Evolutionary conservation across 2,329 filamentous ascomycete species (phyloP).

Genomic region (Elsinoe ampelina): DNA sequence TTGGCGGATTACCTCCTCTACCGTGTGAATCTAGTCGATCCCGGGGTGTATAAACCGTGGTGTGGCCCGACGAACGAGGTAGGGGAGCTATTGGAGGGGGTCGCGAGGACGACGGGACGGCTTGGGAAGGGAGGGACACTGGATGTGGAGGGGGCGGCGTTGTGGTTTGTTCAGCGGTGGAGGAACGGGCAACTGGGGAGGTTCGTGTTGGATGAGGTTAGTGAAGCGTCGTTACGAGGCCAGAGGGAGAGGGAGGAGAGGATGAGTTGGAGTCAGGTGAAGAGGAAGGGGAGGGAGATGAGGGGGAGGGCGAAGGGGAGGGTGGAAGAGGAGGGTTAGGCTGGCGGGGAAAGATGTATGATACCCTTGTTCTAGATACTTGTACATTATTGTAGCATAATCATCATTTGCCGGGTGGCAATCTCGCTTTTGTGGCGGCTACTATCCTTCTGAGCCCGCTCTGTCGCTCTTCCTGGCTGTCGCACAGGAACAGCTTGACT

Average conservation of each 20-base stretch:
- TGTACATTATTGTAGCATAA: not conserved
- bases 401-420: conserved; percentile 13
- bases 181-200: conserved; percentile 63
- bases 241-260: conserved; percentile 39
- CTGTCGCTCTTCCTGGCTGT: conserved; percentile 37
- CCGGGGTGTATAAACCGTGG: conserved; percentile 54
- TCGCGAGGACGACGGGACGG: conserved; percentile 67
- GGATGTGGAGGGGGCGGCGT: conserved; percentile 61
- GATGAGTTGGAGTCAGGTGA: conserved; percentile 59
- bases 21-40: conserved; percentile 62
- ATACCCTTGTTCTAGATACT: not conserved
- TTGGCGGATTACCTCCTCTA: conserved; percentile 87
- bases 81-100: conserved; percentile 57
- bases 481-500: conserved; percentile 49
- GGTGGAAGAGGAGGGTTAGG: conserved; percentile 6
- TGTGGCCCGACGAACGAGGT: conserved; percentile 74
- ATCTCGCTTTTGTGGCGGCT: conserved; percentile 25
- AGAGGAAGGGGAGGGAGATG: conserved; percentile 55
- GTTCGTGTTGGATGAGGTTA: conserved; percentile 72
- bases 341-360: not conserved
- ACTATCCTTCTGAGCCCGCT: conserved; percentile 40
- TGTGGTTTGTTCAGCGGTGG: conserved; percentile 77
- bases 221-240: conserved; percentile 47
- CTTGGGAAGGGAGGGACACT: conserved; percentile 63
- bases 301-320: conserved; percentile 14